Conservation (phyloP, 2,329 filamentous ascomycete species). For the Calonectria multiphialidica region DNA sequence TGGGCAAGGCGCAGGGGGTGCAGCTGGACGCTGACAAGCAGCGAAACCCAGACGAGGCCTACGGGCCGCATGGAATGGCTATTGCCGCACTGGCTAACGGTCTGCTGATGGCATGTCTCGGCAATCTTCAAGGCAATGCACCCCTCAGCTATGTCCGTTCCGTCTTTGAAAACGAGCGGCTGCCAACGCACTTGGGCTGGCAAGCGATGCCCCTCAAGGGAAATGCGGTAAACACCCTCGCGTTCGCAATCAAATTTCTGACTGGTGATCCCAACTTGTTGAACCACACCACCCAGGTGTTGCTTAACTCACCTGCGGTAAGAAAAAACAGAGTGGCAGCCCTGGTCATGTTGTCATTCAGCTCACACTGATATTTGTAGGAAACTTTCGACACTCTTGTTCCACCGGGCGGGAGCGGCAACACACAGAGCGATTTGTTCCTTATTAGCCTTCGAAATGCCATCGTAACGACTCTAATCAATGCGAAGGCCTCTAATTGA, state of each 20-base stretch:
- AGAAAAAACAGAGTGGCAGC: background rate
- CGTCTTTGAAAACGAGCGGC: background rate
- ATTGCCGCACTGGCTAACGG: background rate
- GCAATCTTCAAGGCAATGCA: background rate
- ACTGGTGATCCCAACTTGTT: background rate
- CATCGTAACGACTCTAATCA: background rate
- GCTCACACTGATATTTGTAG: background rate
- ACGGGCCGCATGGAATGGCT: background rate
- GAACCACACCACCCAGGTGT: background rate
- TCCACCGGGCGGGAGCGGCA: background rate
- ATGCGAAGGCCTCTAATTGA: background rate
- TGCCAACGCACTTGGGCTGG: background rate
- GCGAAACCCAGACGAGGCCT: background rate
- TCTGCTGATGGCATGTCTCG: background rate
- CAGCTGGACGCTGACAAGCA: background rate
- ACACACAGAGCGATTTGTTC: background rate
- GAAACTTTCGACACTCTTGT: background rate
- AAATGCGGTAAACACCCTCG: background rate
- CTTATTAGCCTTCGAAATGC: background rate
- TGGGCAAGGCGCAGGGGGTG: background rate
- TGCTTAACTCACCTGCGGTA: background rate
- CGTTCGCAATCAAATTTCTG: background rate
- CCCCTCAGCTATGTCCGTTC: background rate
- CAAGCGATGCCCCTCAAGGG: background rate
- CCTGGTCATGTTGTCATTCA: background rate